phyloP scores from a whole-genome alignment of 2,329 filamentous ascomycete species.

The Talaromyces rugulosus region DNA sequence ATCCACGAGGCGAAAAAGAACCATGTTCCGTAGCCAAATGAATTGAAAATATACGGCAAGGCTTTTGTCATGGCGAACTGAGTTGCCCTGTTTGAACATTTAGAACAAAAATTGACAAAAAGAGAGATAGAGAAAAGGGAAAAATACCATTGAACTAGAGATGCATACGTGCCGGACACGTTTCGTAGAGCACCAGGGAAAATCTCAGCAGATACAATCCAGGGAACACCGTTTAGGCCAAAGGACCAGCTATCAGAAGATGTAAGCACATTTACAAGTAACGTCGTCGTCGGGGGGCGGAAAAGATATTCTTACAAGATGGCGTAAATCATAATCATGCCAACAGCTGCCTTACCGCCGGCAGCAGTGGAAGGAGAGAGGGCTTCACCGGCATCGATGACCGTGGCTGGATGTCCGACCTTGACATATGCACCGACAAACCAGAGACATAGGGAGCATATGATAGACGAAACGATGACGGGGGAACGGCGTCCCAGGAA shows the following conservation, averaged over 20 bases:
- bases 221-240: constrained; percentile 38
- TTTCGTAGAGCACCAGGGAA: constrained; percentile 37
- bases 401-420: constrained; percentile 14
- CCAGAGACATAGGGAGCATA: constrained; percentile 17
- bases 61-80: constrained; percentile 35
- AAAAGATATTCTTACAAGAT: constrained; percentile 10
- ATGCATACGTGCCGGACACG: constrained; percentile 16
- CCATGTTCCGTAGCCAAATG: constrained; percentile 37
- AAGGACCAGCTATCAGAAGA: constrained; percentile 28
- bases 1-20: constrained; percentile 39
- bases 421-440: constrained; percentile 20
- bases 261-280: background rate
- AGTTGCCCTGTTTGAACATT: background rate
- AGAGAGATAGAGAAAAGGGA: no score
- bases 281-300: no score
- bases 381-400: constrained; percentile 1
- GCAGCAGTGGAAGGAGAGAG: constrained; percentile 15
- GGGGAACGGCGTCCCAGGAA: constrained; percentile 15
- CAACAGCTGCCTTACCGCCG: constrained; percentile 18
- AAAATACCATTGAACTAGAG: background rate
- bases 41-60: constrained; percentile 37
- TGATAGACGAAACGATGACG: constrained; percentile 17
- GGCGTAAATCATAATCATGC: constrained; percentile 22
- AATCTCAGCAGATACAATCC: constrained; percentile 43
- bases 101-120: background rate